Evolutionary conservation across 805 yeast species (phyloP), one percentile per base, ranked within the genome.

Genomic region (Schwanniomyces vanrijiae): DNA sequence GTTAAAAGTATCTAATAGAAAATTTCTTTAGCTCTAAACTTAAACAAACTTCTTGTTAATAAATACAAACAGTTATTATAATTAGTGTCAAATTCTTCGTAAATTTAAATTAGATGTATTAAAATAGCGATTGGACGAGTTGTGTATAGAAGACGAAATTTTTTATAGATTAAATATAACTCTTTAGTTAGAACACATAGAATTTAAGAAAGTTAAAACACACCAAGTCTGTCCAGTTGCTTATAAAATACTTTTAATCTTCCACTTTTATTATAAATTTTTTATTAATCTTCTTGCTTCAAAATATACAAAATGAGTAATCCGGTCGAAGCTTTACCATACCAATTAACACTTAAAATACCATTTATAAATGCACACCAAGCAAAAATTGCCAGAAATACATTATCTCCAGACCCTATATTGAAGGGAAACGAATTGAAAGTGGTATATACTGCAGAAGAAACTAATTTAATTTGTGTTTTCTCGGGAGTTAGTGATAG

Each of bases 331-430:
- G 20, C 24, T 18, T 37, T 45, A 18, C 20, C 53, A 11, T 46
- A 56, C 38, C 47, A 48, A 28, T 29, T 61, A 8, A 60, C 66
- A 33, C 62, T 88, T 22, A 65, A 68, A 18, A 72, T 90, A 6
- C 96, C 96, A 5, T 86, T 90, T 55, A 77, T 76, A 51, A 72
- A 70, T 3, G 60, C 56, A 1, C 59, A 65, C 33, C 92, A 88
- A 55, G 90, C 96, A 0, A 42, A 46, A 3, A 83, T 88, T 2
- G 92, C 94, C 1, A 56, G 65, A 35, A 66, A 70, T n/a, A 73
- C 89, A 2, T 71, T 89, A 19, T 55, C 68, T 3, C 96, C 92
- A 0, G 97, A 90, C 60, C 96, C 96, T 1, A 83, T 86, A n/a
- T 70, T 90, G 51, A 84, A 81, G 58, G 84, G 84, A 1, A 73